A percentile compares a stretch with the other conserved stretches of the same genome.
Evolutionary conservation across 345 rosid genomes (phyloP).

Genomic region (Brassica rapa): DNA sequence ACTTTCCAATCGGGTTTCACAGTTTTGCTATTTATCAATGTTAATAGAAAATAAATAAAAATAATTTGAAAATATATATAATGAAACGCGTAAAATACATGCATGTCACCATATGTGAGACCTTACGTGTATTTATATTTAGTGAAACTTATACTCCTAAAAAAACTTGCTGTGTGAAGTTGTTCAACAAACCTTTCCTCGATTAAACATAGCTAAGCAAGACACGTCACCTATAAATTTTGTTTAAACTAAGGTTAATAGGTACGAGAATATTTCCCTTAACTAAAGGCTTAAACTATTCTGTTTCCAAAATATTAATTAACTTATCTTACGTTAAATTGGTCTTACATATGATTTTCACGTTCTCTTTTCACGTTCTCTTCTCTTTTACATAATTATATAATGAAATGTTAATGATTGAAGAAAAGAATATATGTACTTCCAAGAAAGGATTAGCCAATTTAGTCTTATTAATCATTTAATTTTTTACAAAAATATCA

Average conservation of each 20-base stretch:
- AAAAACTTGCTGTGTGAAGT: constrained; percentile 15
- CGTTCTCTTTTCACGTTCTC: neutral
- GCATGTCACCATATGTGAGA: constrained; percentile 15
- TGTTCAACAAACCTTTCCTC: constrained; percentile 29
- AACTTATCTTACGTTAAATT: neutral
- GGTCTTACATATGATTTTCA: neutral
- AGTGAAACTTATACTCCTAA: constrained; percentile 32
- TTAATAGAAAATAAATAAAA: neutral
- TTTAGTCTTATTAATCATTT: constrained; percentile 1
- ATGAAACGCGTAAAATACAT: neutral
- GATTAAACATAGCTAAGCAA: constrained; percentile 16
- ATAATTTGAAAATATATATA: neutral
- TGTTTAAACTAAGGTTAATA: constrained; percentile 2
- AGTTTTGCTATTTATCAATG: neutral
- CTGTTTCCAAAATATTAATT: neutral
- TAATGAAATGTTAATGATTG: neutral
- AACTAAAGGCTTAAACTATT: neutral
- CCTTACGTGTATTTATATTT: constrained; percentile 20
- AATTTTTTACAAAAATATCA: neutral
- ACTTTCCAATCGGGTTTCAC: neutral
- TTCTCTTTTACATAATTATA: neutral
- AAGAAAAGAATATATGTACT: neutral
- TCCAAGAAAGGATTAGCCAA: neutral
- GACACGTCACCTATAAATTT: constrained; percentile 20
- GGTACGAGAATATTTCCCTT: neutral